Conservation (phyloP, 2,329 filamentous ascomycete genomes). For the Metarhizium guizhouense region DNA sequence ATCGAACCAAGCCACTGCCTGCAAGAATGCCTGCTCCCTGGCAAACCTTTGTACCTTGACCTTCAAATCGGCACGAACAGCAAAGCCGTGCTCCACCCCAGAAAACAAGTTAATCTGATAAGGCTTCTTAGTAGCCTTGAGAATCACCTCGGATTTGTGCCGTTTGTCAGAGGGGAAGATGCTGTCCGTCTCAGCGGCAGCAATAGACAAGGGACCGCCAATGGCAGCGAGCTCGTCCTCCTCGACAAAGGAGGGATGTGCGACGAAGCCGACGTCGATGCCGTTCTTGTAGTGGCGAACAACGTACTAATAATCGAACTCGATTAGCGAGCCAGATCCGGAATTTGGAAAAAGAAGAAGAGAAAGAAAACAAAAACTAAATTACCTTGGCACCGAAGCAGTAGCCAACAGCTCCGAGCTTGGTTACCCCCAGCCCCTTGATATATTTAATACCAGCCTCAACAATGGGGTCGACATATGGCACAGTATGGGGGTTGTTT, state of each 20-base stretch:
- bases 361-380: background rate
- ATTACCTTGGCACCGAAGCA: slow-evolving; percentile 55
- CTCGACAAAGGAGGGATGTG: slow-evolving; percentile 55
- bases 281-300: slow-evolving; percentile 52
- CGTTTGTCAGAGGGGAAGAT: slow-evolving; percentile 50
- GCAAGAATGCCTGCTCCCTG: slow-evolving; percentile 70
- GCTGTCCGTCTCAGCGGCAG: slow-evolving; percentile 52
- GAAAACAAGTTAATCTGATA: slow-evolving; percentile 66
- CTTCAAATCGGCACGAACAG: slow-evolving; percentile 53
- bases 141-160: slow-evolving; percentile 48
- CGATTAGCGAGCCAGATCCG: slow-evolving; percentile 18
- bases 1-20: slow-evolving; percentile 70
- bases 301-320: slow-evolving; percentile 49
- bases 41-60: slow-evolving; percentile 50
- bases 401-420: slow-evolving; percentile 51
- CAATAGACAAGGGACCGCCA: slow-evolving; percentile 47
- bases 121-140: slow-evolving; percentile 40
- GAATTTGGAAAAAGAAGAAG: background rate
- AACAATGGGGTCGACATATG: slow-evolving; percentile 24
- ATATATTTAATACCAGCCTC: slow-evolving; percentile 42
- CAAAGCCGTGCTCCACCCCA: slow-evolving; percentile 64
- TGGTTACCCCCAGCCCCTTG: slow-evolving; percentile 39
- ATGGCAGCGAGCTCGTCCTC: slow-evolving; percentile 50
- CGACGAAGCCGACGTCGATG: slow-evolving; percentile 51
- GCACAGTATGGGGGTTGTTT: slow-evolving; percentile 33